Evolutionary conservation across 2,329 filamentous ascomycete genomes (phyloP), one percentile per base, ranked within the genome.

Genomic region (Scopulariopsis brevicaulis): DNA sequence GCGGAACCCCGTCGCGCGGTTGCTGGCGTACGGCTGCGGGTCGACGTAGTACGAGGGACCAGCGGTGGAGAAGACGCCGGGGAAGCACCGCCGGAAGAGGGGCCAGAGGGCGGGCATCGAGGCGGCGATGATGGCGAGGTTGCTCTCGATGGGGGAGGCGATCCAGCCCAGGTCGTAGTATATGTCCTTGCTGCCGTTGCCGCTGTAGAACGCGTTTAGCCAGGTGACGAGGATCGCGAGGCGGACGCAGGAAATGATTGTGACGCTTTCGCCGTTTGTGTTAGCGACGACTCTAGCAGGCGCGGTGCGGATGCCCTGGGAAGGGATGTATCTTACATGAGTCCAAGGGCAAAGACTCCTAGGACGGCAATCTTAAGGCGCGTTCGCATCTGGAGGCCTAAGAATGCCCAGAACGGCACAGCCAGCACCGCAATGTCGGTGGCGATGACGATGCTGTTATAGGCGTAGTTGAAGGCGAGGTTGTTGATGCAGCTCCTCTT

Each of bases 61-160:
- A 52, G 63, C 58, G 34, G 60, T 59, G 5, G 63, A 62, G 58
- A 65, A 67, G 59, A 65, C 54, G 22, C 56, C 56, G 24, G 67
- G 67, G 54, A 68, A 60, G 62, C 62, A 63, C 43, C 64, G 61
- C 15, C 66, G 64, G 55, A 70, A 64, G n/a, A 73, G 66, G 4
- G 71, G 71, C 64, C 70, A 70, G n/a, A 74, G 64, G 0, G 70
- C 67, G 22, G 72, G 71, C 1, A 67, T 68, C 0, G 67, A 73
- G 51, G 70, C 71, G 18, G 71, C 66, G 53, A 73, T 64, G 57
- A 74, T 71, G 48, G 71, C 71, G 24, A 71, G 62, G 61, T 73
- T 73, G 58, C 69, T 67, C 61, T 74, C 71, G 58, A 70, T 65
- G 34, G 64, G 62, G 15, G 68, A 69, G 53, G 65, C 62, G 48